A percentile compares a stretch with the other conserved stretches of the same genome.
Conservation (phyloP, 2,329 filamentous ascomycete genomes). For the Cercospora sojina region DNA sequence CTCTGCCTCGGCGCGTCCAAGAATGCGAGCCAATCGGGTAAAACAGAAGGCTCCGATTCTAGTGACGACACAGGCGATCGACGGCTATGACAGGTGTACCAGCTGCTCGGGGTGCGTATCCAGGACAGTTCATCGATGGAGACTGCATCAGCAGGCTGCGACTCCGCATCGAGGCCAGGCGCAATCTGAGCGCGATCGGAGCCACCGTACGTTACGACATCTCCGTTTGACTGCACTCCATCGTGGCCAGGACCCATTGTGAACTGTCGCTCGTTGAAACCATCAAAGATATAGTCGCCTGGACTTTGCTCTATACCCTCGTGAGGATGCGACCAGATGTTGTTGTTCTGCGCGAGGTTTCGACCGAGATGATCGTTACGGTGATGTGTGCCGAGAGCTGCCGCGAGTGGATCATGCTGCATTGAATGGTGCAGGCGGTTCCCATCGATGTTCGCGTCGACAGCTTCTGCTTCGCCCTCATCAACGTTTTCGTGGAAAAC, state of each 20-base stretch:
- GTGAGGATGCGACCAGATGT: not conserved
- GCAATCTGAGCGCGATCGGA: not conserved
- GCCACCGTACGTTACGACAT: not conserved
- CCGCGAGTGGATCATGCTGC: not conserved
- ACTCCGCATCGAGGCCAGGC: not conserved
- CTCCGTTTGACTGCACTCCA: not conserved
- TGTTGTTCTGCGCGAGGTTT: not conserved
- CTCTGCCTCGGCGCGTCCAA: not conserved
- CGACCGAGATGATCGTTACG: not conserved
- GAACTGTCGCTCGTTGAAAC: not conserved
- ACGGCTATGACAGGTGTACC: not conserved
- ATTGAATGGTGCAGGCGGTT: not conserved
- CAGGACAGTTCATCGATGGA: not conserved
- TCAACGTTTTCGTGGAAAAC: not conserved
- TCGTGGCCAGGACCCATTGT: not conserved
- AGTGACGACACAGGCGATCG: not conserved
- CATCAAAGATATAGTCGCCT: not conserved
- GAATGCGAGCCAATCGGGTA: not conserved
- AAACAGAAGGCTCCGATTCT: not conserved
- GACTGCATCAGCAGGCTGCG: not conserved
- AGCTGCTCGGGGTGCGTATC: not conserved
- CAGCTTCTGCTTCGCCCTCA: not conserved
- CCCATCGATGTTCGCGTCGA: not conserved
- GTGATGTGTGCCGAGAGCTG: not conserved
- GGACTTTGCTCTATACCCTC: not conserved